Base-by-base conservation (phyloP, 768 basidiomycete species). In the Phallus indusiatus region DNA sequence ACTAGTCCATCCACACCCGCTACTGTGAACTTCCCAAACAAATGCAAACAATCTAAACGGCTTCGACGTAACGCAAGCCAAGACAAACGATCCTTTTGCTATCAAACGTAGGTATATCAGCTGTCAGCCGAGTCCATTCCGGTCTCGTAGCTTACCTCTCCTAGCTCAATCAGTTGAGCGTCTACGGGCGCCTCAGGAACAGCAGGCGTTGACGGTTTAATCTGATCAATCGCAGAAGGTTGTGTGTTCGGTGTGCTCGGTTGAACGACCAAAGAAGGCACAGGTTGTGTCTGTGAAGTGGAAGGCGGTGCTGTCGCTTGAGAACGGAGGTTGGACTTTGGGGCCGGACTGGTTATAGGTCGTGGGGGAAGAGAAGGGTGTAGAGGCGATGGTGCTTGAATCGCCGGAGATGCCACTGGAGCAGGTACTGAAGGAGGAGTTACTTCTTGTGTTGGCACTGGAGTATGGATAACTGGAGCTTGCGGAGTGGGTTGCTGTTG, bases 11-110 rank as follows among this genome's bases (percentile, higher is more conserved):
- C 77, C 61, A 94, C 73, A 61, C 92, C 88, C 8, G 88, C 89
- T 6, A 82, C 83, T 17, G 87, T 88, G 61, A 91, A 90, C 73
- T 82, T 86, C n/a, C 83, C 80, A 63, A 93, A 92, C 64, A 89
- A 83, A 62, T 84, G 81, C 46, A 91, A 68, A 69, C 91, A 74
- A 60, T 79, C 78, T 63, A 88, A 84, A 37, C 90, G 85, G 56
- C 87, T 82, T 47, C 81, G 79, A 18, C 90, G 86, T 60, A 93
- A 77, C 8, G 85, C 86, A 17, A 91, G 77, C 90, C 91, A 94
- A 5, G 88, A 75, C 77, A 83, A 82, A 2, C 86, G 81, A 61
- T 84, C 80, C 64, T 90, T 88, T 70, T 82, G 84, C 90, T 91
- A 66, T 18, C 60, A 49, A 64, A 35, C 8, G 33, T 53, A 54